Conservation (phyloP, 2,329 filamentous ascomycete genomes). For the Pseudogymnoascus sp. region DNA sequence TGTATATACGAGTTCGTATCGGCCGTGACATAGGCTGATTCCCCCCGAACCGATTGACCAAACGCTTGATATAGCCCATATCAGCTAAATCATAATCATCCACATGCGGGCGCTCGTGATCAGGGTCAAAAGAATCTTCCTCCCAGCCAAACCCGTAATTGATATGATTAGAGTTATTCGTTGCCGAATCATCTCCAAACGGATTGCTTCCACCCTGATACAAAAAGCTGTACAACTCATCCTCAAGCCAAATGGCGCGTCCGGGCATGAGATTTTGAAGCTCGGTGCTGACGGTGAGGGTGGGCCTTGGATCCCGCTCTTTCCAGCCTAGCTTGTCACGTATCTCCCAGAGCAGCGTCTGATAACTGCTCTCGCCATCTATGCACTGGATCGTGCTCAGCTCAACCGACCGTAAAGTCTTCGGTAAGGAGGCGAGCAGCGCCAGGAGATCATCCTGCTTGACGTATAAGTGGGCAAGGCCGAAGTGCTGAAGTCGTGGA, state of each 20-base stretch:
- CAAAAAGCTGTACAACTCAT: conserved; percentile 16
- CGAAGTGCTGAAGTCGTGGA: conserved; percentile 27
- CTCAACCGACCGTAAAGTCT: conserved; percentile 27
- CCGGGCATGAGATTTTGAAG: conserved; percentile 8
- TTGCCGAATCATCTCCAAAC: conserved; percentile 2
- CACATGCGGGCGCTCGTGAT: background rate
- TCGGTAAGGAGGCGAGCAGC: conserved; percentile 25
- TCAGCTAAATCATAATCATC: background rate
- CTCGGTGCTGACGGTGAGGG: conserved; percentile 9
- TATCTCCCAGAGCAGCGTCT: conserved; percentile 19
- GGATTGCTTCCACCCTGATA: conserved; percentile 23
- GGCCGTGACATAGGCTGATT: no score
- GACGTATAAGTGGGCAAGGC: conserved; percentile 25
- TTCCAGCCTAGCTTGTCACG: conserved; percentile 18
- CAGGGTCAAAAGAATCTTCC: background rate
- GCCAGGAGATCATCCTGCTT: conserved; percentile 23
- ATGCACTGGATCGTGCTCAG: conserved; percentile 29
- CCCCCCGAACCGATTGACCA: no score
- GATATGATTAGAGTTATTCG: background rate
- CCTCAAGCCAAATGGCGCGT: background rate
- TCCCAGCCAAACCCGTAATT: background rate
- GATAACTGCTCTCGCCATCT: conserved; percentile 7
- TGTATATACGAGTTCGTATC: no score
- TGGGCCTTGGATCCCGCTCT: conserved; percentile 12
- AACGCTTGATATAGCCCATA: background rate